Evolutionary conservation across 2,329 filamentous ascomycete species (phyloP).

Genomic region (Trichoderma sp.): DNA sequence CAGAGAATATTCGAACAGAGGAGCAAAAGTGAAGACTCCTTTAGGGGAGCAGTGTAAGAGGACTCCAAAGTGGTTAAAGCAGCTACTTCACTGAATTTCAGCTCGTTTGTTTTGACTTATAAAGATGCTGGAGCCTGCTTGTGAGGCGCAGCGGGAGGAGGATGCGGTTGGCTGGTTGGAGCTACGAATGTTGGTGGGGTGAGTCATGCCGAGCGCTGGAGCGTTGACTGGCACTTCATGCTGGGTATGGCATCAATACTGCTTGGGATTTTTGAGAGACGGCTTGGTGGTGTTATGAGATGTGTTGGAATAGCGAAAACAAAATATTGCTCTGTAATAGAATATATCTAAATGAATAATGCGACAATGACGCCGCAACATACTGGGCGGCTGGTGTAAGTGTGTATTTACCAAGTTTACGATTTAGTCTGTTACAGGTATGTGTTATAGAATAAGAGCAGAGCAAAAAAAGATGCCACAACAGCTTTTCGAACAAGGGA

Average conservation of each 20-base stretch:
- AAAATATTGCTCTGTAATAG: neutral
- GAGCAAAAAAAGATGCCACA: neutral
- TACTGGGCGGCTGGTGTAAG: neutral
- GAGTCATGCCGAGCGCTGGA: neutral
- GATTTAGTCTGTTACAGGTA: neutral
- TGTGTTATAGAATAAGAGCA: neutral
- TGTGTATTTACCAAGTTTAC: neutral
- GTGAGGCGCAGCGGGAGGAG: neutral
- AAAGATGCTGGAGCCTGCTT: neutral
- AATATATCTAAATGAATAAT: neutral
- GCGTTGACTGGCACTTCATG: neutral
- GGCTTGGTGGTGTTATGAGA: neutral
- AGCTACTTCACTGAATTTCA: constrained; percentile 13
- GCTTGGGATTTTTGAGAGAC: neutral
- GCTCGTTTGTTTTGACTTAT: constrained; percentile 10
- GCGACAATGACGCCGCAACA: neutral
- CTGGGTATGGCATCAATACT: neutral
- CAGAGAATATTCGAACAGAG: neutral
- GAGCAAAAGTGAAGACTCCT: constrained; percentile 14
- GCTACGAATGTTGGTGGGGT: neutral
- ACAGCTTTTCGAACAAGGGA: neutral
- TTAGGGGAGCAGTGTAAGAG: neutral
- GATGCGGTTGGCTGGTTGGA: neutral
- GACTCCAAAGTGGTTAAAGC: neutral
- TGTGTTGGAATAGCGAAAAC: neutral